Base-by-base conservation (phyloP, 2,329 filamentous ascomycete genomes). In the Aureobasidium sp. region DNA sequence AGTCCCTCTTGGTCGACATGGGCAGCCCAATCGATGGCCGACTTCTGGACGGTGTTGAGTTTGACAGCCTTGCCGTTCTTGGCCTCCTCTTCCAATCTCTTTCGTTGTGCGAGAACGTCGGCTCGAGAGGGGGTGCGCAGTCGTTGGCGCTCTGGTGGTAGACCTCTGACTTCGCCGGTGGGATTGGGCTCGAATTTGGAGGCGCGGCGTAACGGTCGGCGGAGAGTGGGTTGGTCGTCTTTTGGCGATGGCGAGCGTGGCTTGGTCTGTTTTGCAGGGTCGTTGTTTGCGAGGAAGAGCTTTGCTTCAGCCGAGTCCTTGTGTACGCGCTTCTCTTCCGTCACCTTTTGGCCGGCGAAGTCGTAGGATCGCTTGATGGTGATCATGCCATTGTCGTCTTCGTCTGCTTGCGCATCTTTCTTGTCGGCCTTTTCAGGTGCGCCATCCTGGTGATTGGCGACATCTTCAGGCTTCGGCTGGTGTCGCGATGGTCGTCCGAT, bases 1-100 rank as follows among this genome's bases (percentile, higher is more conserved):
- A 86, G 80, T 33, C 84, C 83, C 49, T 81, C 81, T 53, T 80
- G 79, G 68, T 85, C 82, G 44, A 87, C 84, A 68, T 85, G 85
- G 12, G 80, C 79, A 22, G 82, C 83, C 85, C 85, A 87, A 67
- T 87, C 85, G 68, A 86, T 74, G 59, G 83, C 79, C 33, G 82
- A 85, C 72, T 87, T 87, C 72, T 86, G 83, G 54, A 87, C 82
- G 0, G 84, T 85, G 66, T 85, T 87, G 73, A 87, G 80, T 68
- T 85, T 86, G 62, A 82, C 80, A 24, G 68, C 81, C 74, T 73
- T 79, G 67, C 69, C 76, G 64, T 63, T 70, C 67, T 63, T 69
- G 70, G 65, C 73, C 63, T 63, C 67, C 66, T 70, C 72, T 65
- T 64, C 70, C 61, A 59, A 65, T 68, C 68, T 68, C 64, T 70